Conservation (phyloP, 805 yeast genomes). For the Candida succiphila region DNA sequence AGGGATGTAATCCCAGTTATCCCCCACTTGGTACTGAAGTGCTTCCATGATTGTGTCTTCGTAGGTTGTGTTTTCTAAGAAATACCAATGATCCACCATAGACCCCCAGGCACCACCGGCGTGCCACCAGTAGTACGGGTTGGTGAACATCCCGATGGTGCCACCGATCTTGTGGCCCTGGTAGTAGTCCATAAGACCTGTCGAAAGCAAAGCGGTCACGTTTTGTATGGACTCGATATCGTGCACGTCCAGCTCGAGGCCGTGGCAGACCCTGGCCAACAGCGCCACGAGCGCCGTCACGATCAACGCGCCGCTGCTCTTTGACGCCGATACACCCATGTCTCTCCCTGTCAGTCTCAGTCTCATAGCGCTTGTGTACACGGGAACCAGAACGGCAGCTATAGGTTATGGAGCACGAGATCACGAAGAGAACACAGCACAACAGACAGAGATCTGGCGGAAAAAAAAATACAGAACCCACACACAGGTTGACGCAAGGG, state of each 20-base stretch:
- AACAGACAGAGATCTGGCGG: too few species aligned
- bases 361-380: too few species aligned
- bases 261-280: conserved; percentile 1
- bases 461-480: too few species aligned
- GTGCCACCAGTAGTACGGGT: conserved; percentile 98
- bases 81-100: conserved; percentile 68
- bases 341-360: too few species aligned
- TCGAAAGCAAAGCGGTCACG: conserved; percentile 41
- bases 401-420: too few species aligned
- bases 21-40: conserved; percentile 64
- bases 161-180: conserved; percentile 59
- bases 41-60: conserved; percentile 50
- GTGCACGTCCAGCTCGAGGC: conserved; percentile 25
- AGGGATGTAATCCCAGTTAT: conserved; percentile 73
- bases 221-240: conserved; percentile 34
- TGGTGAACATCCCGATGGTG: conserved; percentile 75
- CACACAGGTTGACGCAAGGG: too few species aligned
- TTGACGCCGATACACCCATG: too few species aligned
- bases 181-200: conserved; percentile 64
- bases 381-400: too few species aligned
- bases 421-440: too few species aligned
- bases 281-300: conserved; percentile 4
- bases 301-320: too few species aligned
- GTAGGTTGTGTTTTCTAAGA: conserved; percentile 61
- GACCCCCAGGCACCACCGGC: conserved; percentile 96